phyloP scores from a whole-genome alignment of 768 basidiomycete species.

The Rhodocollybia butyracea region DNA sequence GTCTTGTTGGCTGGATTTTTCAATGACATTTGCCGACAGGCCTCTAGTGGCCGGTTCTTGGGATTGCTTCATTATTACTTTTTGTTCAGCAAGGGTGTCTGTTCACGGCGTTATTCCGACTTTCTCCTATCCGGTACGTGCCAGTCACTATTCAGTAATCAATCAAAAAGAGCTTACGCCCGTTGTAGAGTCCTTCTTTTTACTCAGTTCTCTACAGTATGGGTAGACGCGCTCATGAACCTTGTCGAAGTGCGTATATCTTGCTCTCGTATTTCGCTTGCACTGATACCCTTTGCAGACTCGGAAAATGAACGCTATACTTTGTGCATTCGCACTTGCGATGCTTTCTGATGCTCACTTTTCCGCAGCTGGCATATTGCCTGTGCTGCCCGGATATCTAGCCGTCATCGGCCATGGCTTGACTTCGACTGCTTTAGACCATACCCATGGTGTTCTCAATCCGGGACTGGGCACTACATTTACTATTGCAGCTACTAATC shows the following conservation, averaged over 20 bases:
- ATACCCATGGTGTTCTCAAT: conserved; percentile 54
- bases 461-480: conserved; percentile 57
- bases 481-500: conserved; percentile 49
- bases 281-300: neutral
- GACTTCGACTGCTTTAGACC: conserved; percentile 58
- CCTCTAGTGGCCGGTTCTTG: conserved; percentile 67
- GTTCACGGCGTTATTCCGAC: conserved; percentile 63
- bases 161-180: conserved; percentile 1
- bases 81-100: conserved; percentile 68
- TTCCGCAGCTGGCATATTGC: conserved; percentile 36
- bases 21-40: neutral
- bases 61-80: conserved; percentile 60
- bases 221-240: conserved; percentile 53
- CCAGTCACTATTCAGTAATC: neutral
- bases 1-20: conserved; percentile 12
- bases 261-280: neutral
- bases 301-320: conserved; percentile 22
- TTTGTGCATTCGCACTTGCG: conserved; percentile 48
- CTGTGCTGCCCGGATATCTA: conserved; percentile 60
- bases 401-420: conserved; percentile 60
- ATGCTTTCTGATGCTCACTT: conserved; percentile 54
- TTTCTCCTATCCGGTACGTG: conserved; percentile 66
- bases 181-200: conserved; percentile 60
- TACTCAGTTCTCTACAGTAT: conserved; percentile 65
- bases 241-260: conserved; percentile 41